These are phyloP conservation scores for Chara braunii DNA, from an alignment of 139 green algal species.

Conservation along the genomic window DNA sequence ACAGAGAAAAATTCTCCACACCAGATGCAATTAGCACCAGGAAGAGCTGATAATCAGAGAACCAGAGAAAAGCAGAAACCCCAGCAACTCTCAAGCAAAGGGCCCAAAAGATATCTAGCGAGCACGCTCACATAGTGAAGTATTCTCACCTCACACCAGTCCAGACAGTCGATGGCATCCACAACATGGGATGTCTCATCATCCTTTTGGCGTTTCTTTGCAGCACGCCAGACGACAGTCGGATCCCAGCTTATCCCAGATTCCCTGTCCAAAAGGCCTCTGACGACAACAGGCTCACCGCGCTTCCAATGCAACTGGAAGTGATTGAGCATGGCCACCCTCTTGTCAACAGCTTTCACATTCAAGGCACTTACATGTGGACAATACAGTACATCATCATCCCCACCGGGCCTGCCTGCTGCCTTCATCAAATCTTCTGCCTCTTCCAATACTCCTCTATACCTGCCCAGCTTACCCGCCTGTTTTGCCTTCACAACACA, in stretches of 20 bases:
- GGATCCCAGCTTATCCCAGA: constrained; percentile 35
- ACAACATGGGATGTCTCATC: constrained; percentile 11
- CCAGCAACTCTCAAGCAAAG: too few relatives aligned
- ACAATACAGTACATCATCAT: too few relatives aligned
- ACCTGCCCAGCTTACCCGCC: neutral
- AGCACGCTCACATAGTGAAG: neutral
- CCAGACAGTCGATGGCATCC: constrained; percentile 24
- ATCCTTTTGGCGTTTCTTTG: neutral
- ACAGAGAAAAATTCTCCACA: too few relatives aligned
- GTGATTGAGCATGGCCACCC: neutral
- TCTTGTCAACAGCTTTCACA: constrained; percentile 2
- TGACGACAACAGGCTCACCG: constrained; percentile 30
- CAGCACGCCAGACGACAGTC: constrained; percentile 33
- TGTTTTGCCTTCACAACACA: neutral
- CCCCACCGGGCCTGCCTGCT: too few relatives aligned
- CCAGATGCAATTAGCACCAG: too few relatives aligned
- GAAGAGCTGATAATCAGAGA: too few relatives aligned
- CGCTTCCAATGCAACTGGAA: constrained; percentile 35
- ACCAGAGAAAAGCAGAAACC: too few relatives aligned
- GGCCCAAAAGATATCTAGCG: too few relatives aligned
- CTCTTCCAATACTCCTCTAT: neutral
- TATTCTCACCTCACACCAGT: constrained; percentile 19
- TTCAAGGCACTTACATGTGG: too few relatives aligned
- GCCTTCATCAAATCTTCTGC: too few relatives aligned
- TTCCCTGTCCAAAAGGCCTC: neutral